These are phyloP conservation scores for Penicillium nucicola DNA, from an alignment of 495 filamentous ascomycete genomes.

Conservation along the genomic window DNA sequence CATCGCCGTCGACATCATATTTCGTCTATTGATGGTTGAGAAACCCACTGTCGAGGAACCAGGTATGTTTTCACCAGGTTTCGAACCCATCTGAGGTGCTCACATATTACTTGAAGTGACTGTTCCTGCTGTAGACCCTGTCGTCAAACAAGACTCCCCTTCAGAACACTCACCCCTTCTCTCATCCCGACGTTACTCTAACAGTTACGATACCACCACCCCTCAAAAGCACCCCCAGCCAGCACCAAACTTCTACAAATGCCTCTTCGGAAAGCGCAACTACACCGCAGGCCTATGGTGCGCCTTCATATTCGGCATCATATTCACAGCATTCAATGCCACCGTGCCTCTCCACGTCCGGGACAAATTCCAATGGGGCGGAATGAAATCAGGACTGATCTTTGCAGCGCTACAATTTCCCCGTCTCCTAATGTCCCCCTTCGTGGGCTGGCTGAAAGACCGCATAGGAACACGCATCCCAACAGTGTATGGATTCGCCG, in stretches of 20 bases:
- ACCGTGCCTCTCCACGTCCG: slow-evolving; percentile 31
- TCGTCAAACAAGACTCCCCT: no score
- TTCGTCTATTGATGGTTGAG: slow-evolving; percentile 32
- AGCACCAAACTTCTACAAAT: slow-evolving; percentile 15
- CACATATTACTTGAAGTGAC: no score
- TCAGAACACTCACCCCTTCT: no score
- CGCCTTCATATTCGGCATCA: slow-evolving; percentile 15
- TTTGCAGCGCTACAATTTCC: slow-evolving; percentile 30
- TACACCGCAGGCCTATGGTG: slow-evolving; percentile 22
- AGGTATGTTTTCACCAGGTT: no score
- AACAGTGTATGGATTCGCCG: slow-evolving; percentile 2
- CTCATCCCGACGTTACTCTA: no score
- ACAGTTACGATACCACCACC: no score
- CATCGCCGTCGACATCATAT: slow-evolving; percentile 19
- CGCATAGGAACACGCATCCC: slow-evolving; percentile 7
- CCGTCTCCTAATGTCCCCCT: neutral
- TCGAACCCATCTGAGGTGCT: no score
- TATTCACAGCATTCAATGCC: slow-evolving; percentile 27
- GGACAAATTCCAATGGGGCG: slow-evolving; percentile 30
- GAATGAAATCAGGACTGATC: slow-evolving; percentile 23
- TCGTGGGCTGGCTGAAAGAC: slow-evolving; percentile 8
- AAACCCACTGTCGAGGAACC: neutral
- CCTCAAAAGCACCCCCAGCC: neutral
- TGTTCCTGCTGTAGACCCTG: no score
- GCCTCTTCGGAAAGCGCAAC: slow-evolving; percentile 17